Evolutionary conservation across 2,329 filamentous ascomycete species (phyloP), one percentile per base, ranked within the genome.

Genomic region (Huntiella omanensis): DNA sequence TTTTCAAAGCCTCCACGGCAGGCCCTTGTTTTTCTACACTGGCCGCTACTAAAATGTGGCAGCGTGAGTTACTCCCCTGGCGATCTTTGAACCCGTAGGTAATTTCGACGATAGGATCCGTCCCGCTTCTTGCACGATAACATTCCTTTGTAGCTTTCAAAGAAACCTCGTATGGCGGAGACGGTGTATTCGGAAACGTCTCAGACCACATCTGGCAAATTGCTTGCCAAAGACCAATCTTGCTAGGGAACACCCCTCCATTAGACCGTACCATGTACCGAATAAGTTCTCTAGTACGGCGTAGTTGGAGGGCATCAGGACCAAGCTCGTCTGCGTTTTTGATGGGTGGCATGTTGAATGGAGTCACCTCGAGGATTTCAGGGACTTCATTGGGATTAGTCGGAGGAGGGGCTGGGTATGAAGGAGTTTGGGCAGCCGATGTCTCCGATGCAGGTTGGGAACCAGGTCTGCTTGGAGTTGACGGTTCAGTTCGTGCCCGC

Each of bases 171-270:
- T 59, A 59, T 17, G 62, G 59, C 3, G 60, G 55, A 36, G 67
- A 16, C 3, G 46, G 4, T 12, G 33, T 28, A 15, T 42, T 19
- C 13, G 37, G 28, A 16, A 33, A 38, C 6, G 11, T 8, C 13
- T 45, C 35, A 13, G 47, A 58, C 64, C 70, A 75, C 5, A 66
- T 56, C 7, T 60, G 59, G 11, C 63, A 59, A 3, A 71, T 54
- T 1, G 66, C 65, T 48, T 66, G 64, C 59, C 68, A 71, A 4
- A 75, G 56, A 3, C 67, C 59, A 36, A 64, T 61, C 17, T 68
- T 68, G 12, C 68, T 67, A 1, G 72, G 68, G 39, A 75, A 68
- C 1, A 68, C 66, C 0, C 70, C 70, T 1, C 55, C 54, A 39
- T 61, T 65, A 19, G 56, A 54, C 36, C 59, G 55, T 10, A 70